Base-by-base conservation (phyloP, 2,329 filamentous ascomycete genomes). In the Botryotinia convoluta region DNA sequence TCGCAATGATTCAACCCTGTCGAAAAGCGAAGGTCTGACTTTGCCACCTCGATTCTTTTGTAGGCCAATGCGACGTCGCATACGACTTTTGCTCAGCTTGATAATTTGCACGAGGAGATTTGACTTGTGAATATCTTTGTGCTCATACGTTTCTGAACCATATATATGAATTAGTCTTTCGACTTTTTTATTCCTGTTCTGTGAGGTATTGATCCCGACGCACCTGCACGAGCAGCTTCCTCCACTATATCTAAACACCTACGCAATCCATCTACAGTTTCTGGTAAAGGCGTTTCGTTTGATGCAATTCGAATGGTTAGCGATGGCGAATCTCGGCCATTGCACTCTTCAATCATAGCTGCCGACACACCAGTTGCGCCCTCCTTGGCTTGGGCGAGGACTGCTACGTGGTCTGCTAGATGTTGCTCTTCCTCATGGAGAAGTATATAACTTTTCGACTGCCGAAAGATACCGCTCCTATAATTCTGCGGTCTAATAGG, bases 301-400 rank as follows among this genome's bases (percentile, higher is more conserved):
- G 75, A 73, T 42, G 77, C 75, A 62, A 79, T 62, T 73, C 77
- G 73, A 32, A 79, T 72, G 14, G 51, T 74, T n/a, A 77, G 72
- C 1, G 69, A 59, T 6, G 70, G 32, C 7, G 51, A 51, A 26
- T 51, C 1, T 26, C 45, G 60, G 22, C 74, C 59, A 10, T 26
- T 32, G 29, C 64, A 57, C 60, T 78, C 75, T 62, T 79, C 74
- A 8, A 79, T 37, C 20, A 73, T 75, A 18, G 74, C 74, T 14
- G 77, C 78, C 32, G 75, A 77, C n/a, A 78, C 75, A 63, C 22
- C 48, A 18, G 57, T 32, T n/a, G 45, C 39, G 6, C 73, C 64
- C 45, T 26, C 45, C 45, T 26, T 57, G 69, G 68, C 45, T 71
- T 75, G 74, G 22, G 76, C 74, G 22, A 79, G 72, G 62, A 79